Evolutionary conservation across 2,329 filamentous ascomycete species (phyloP).

Genomic region (Aspergillus quadricinctus): DNA sequence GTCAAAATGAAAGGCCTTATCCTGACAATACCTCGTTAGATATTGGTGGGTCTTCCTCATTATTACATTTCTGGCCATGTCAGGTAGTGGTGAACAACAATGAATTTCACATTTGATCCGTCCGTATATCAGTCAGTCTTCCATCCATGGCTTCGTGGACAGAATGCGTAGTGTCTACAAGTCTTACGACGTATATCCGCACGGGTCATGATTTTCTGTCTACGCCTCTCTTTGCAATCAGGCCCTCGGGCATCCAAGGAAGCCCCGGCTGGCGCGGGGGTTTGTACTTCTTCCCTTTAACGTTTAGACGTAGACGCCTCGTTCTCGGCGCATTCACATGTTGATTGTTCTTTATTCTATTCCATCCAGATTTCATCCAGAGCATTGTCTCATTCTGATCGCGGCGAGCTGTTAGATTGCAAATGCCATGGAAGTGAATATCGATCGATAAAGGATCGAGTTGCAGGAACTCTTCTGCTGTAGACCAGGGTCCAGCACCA

Average conservation of each 20-base stretch:
- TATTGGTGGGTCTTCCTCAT: conserved; percentile 48
- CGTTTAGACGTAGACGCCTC: background rate
- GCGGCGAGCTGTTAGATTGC: too few species aligned
- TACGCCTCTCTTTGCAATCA: background rate
- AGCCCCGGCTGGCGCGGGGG: too few species aligned
- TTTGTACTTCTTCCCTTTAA: background rate
- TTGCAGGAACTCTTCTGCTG: too few species aligned
- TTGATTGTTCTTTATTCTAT: too few species aligned
- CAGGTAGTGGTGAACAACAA: conserved; percentile 34
- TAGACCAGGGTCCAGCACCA: too few species aligned
- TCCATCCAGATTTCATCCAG: too few species aligned
- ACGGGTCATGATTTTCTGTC: background rate
- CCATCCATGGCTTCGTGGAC: background rate
- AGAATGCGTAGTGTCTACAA: background rate
- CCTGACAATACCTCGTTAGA: conserved; percentile 19
- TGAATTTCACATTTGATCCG: conserved; percentile 6
- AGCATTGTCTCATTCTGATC: too few species aligned
- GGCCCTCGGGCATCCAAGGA: background rate
- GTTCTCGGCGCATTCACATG: too few species aligned
- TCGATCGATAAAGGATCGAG: too few species aligned
- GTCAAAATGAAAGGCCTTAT: background rate
- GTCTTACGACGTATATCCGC: background rate
- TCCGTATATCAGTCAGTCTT: background rate
- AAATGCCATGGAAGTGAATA: too few species aligned
- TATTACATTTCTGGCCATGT: conserved; percentile 38